phyloP scores from a whole-genome alignment of 176 grass and related monocot genomes.

The Juncus inflexus region DNA sequence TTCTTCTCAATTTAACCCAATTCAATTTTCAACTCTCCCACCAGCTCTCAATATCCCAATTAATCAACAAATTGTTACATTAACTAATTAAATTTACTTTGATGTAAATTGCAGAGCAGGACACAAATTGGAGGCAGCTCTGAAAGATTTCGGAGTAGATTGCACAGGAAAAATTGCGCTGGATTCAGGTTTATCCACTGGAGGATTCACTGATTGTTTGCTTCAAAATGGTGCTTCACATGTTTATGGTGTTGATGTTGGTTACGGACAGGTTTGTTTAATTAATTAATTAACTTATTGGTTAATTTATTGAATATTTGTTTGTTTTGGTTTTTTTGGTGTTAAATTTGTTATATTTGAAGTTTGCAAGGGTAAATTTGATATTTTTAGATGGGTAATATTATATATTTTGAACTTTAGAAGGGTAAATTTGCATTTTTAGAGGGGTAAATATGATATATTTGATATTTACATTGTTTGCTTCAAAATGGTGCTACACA shows the following conservation, averaged over 20 bases:
- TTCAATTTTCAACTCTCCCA: too few species aligned
- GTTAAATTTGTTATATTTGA: too few species aligned
- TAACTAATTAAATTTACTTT: constrained; percentile 1
- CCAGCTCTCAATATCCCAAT: not conserved
- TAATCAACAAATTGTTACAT: constrained; percentile 1
- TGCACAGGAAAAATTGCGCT: constrained; percentile 82
- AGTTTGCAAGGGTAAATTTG: too few species aligned
- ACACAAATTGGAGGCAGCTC: constrained; percentile 95
- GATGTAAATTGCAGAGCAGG: constrained; percentile 61
- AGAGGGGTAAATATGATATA: too few species aligned
- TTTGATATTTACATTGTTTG: too few species aligned
- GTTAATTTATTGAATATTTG: not conserved
- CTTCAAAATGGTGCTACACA: too few species aligned
- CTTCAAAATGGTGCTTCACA: constrained; percentile 78
- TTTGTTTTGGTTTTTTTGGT: constrained; percentile 4
- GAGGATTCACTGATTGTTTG: constrained; percentile 92
- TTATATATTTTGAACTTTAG: too few species aligned
- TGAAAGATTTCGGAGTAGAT: constrained; percentile 72
- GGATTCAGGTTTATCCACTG: constrained; percentile 97
- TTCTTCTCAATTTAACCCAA: too few species aligned
- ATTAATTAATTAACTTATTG: constrained; percentile 5
- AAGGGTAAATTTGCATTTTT: too few species aligned
- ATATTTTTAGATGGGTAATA: too few species aligned
- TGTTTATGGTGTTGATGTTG: constrained; percentile 97
- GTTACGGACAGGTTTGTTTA: constrained; percentile 83